Conservation (phyloP, 371 early-diverging fungal genomes). For the Lichtheimia ramosa region DNA sequence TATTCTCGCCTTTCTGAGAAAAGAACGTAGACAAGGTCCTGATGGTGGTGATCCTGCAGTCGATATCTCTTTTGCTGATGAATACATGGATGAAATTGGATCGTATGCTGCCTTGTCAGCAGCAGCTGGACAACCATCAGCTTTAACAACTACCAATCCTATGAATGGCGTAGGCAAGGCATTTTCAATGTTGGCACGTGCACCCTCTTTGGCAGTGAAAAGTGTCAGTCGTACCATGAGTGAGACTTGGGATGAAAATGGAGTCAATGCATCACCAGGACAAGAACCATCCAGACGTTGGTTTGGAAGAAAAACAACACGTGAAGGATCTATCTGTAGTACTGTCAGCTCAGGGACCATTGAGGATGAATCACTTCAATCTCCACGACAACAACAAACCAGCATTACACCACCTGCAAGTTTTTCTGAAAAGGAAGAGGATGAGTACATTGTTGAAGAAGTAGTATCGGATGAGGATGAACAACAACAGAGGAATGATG, state of each 20-base stretch:
- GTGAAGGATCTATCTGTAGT: conserved; percentile 34
- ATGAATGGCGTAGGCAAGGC: conserved; percentile 13
- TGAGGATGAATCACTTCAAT: background rate
- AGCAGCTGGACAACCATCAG: conserved; percentile 3
- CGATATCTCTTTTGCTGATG: conserved; percentile 34
- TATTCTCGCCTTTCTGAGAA: conserved; percentile 40
- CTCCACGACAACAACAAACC: conserved; percentile 1
- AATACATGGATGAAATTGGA: conserved; percentile 30
- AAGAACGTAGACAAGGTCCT: conserved; percentile 29
- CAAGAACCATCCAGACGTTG: conserved; percentile 12
- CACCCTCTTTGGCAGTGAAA: conserved; percentile 18
- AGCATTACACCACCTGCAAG: conserved; percentile 1
- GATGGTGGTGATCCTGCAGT: conserved; percentile 10
- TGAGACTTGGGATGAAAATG: conserved; percentile 3
- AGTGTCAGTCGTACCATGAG: conserved; percentile 8
- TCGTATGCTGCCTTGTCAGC: conserved; percentile 17
- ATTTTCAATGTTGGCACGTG: conserved; percentile 19
- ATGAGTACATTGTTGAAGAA: conserved; percentile 2
- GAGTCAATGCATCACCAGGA: conserved; percentile 9
- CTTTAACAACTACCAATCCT: background rate
- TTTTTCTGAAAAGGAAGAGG: conserved; percentile 7
- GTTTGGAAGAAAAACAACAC: conserved; percentile 13
- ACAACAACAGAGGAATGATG: background rate
- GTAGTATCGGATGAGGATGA: background rate
- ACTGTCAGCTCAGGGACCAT: conserved; percentile 6